These are phyloP conservation scores for Termitomyces sp. DNA, from an alignment of 768 basidiomycete genomes.

Conservation along the genomic window DNA sequence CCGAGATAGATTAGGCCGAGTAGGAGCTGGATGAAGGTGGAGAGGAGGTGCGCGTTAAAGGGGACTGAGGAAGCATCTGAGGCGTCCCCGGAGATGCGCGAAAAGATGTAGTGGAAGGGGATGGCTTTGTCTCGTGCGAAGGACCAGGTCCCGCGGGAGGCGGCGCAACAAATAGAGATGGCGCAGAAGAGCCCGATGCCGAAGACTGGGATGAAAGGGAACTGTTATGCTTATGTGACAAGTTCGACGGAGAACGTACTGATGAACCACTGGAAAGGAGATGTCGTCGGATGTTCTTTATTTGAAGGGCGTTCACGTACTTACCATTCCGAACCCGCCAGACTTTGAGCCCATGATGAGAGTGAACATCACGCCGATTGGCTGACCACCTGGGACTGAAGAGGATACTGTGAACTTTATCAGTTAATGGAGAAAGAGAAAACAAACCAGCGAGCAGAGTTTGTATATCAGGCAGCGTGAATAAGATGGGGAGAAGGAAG, in stretches of 20 bases:
- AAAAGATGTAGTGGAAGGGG: constrained; percentile 45
- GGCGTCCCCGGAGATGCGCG: constrained; percentile 33
- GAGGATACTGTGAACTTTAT: background rate
- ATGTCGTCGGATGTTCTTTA: background rate
- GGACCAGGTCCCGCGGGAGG: constrained; percentile 67
- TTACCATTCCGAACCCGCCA: constrained; percentile 58
- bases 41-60: constrained; percentile 54
- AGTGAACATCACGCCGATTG: constrained; percentile 57
- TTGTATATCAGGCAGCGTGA: constrained; percentile 54
- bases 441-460: constrained; percentile 43
- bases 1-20: constrained; percentile 62
- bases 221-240: background rate
- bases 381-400: constrained; percentile 55
- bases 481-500: constrained; percentile 58
- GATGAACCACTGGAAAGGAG: constrained; percentile 31
- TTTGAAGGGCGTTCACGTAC: background rate
- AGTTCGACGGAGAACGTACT: constrained; percentile 19
- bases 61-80: constrained; percentile 40
- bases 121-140: constrained; percentile 66
- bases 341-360: constrained; percentile 55
- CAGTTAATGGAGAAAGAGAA: background rate
- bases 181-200: constrained; percentile 55
- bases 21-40: constrained; percentile 50
- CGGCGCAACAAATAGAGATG: constrained; percentile 61
- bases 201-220: constrained; percentile 34